Evolutionary conservation across 441 rosid species (phyloP).

Genomic region (Gossypium gossypioides): DNA sequence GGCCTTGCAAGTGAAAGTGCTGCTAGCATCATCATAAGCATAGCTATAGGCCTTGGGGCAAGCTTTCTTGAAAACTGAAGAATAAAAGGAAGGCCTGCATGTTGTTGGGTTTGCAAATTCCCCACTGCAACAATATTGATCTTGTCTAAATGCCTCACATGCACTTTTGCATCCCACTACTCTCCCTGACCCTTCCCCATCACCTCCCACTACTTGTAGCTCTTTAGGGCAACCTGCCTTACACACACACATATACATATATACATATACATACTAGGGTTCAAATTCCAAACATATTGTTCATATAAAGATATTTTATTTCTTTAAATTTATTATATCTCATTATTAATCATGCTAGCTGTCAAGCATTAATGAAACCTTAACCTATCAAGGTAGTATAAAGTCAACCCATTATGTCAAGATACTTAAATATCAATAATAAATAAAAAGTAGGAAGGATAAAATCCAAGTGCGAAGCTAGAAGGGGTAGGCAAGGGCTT

Average conservation of each 20-base stretch:
- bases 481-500: no score
- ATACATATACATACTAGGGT: neutral
- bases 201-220: conserved; percentile 56
- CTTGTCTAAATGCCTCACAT: conserved; percentile 55
- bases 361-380: no score
- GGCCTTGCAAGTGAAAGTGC: conserved; percentile 69
- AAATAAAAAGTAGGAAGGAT: no score
- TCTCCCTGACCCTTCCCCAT: conserved; percentile 22
- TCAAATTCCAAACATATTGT: neutral
- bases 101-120: conserved; percentile 60
- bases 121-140: conserved; percentile 66
- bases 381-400: no score
- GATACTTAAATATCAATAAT: no score
- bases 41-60: conserved; percentile 69
- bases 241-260: neutral
- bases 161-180: conserved; percentile 65
- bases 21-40: conserved; percentile 54
- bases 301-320: no score
- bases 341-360: no score
- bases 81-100: conserved; percentile 50
- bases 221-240: conserved; percentile 62
- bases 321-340: no score
- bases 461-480: no score
- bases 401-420: no score
- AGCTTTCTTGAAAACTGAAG: conserved; percentile 51